Conservation (phyloP, 495 filamentous ascomycete species). For the Talaromyces nanjingensis region DNA sequence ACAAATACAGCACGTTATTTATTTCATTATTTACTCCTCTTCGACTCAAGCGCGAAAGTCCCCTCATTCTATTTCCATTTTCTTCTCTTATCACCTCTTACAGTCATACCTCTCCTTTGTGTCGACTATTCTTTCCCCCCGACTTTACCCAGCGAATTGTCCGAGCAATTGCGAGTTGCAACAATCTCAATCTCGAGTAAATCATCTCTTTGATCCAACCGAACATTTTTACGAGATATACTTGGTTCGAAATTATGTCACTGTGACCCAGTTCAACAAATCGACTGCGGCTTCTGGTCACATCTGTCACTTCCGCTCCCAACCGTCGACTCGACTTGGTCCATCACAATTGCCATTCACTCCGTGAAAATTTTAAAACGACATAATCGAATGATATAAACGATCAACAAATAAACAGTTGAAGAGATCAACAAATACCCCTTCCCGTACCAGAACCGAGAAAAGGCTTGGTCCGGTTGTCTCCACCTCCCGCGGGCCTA, state of each 20-base stretch:
- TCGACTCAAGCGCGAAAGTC: not conserved
- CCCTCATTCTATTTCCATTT: not conserved
- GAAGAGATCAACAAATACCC: not conserved
- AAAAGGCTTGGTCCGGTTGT: slow-evolving; percentile 6
- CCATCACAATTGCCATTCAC: not conserved
- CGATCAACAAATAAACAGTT: not conserved
- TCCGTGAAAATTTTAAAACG: not conserved
- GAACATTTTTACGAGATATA: not conserved
- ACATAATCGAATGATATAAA: not conserved
- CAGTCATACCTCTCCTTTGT: not conserved
- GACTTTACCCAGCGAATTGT: not conserved
- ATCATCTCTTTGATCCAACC: not conserved
- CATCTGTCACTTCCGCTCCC: not conserved
- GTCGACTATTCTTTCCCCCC: not conserved
- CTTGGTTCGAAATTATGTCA: not conserved
- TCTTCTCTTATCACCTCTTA: not conserved
- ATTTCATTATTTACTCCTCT: not conserved
- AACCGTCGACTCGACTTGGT: not conserved
- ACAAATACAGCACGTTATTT: not conserved
- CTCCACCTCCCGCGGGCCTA: slow-evolving; percentile 9
- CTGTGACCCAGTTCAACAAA: not conserved
- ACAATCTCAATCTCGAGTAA: not conserved
- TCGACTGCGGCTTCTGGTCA: slow-evolving; percentile 1
- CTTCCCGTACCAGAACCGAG: slow-evolving; percentile 7
- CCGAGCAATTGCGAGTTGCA: not conserved